Base-by-base conservation (phyloP, 2,329 filamentous ascomycete species). In the Pezicula neosporulosa region DNA sequence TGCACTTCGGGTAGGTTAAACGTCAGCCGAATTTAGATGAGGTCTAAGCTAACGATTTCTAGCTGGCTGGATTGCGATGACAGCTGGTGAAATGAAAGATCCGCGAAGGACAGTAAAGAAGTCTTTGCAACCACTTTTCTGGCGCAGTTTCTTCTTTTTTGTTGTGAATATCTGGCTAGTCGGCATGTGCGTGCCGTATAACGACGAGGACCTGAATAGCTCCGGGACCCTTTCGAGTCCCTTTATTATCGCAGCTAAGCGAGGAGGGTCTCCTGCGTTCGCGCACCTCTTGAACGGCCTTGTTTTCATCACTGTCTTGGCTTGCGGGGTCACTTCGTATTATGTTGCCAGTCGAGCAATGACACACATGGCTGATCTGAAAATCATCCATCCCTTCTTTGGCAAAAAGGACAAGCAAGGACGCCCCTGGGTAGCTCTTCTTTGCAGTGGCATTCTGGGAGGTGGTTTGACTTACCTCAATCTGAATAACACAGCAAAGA, bases 381-480 rank as follows among this genome's bases (percentile, higher is more conserved):
- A 72, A 45, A 75, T 76, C 71, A 82, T 77, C 0, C 82, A 82
- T 19, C 72, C 68, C 56, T 71, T 80, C 59, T 72, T 86, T 24
- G 48, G 45, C 1, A 28, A 81, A 81, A 28, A 86, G 59, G 82
- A 86, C 63, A 76, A 76, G 57, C 64, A 73, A 30, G 83, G 82
- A 35, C 79, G 82, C 9, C 82, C 82, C 0, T 77, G 73, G 59
- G 74, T 83, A 30, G 56, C 68, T 19, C 59, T 82, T 44, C 76
- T 78, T 58, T 66, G 79, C 21, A 66, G 64, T 27, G 50, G 61
- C 27, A 44, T 57, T 1, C 66, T 64, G n/a, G 73, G 84, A 39
- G 81, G 81, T 21, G 69, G 83, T 37, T 71, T 85, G n/a, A 78
- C 77, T 38, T 85, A 81, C 65, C 67, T 84, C 43, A 74, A 72